Base-by-base conservation (phyloP, 768 basidiomycete species). In the Mycena galericulata region DNA sequence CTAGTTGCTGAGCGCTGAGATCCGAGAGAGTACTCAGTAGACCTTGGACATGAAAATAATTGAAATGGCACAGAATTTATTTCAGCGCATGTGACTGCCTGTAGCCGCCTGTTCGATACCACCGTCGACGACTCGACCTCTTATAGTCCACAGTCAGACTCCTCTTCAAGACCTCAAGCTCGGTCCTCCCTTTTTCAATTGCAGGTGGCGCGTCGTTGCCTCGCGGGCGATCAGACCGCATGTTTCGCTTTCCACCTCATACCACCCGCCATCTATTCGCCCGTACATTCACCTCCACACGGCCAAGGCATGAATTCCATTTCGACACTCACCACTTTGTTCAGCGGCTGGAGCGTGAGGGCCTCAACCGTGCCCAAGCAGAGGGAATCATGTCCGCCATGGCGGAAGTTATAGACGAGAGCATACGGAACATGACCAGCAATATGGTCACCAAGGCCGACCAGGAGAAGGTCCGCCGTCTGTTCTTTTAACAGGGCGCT, bases 301-400 rank as follows among this genome's bases (percentile, higher is more conserved):
- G 66, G 8, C 54, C 53, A 15, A 71, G 75, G 58, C 51, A 72
- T 36, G 85, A 87, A 78, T 94, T 93, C 76, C 96, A 97, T 77
- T 98, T 99, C 72, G 97, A 99, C 77, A 98, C 97, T 1, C 95
- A 97, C 76, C 92, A 94, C 69, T 97, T 98, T 76, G 96, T 98
- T 41, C 91, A 95, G 79, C 90, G 95, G 38, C 83, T 99, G 62
- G 94, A 96, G 79, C 86, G 89, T 65, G 93, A 98, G 75, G 97
- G 97, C 0, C 80, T 99, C 69, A 95, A 92, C 71, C 88, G 95
- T 20, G 89, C 90, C 24, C 97, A 98, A 80, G 96, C 97, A 0
- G 96, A 98, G 77, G 97, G 98, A 4, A 93, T 99, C 76, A 98
- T 99, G 96, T 87, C 91, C 50, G 95, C 97, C 10, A 93, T 99